phyloP scores from a whole-genome alignment of 2,329 filamentous ascomycete genomes.

The Talaromyces sp. region DNA sequence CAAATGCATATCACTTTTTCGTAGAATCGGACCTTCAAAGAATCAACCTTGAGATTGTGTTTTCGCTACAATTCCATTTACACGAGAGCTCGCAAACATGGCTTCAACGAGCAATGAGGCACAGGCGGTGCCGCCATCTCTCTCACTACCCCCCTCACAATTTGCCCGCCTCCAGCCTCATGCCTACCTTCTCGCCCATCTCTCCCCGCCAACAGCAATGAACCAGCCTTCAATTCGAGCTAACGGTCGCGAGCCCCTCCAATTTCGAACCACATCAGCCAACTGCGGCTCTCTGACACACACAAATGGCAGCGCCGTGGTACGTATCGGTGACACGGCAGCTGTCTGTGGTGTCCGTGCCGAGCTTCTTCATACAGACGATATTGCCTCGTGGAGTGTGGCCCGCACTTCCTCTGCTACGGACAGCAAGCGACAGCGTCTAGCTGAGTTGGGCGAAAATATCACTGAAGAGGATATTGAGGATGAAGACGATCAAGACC shows the following conservation, averaged over 20 bases:
- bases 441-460: conserved; percentile 23
- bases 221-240: conserved; percentile 67
- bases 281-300: conserved; percentile 86
- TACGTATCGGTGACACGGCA: conserved; percentile 85
- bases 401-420: conserved; percentile 37
- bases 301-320: conserved; percentile 84
- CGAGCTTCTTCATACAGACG: conserved; percentile 75
- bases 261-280: conserved; percentile 72
- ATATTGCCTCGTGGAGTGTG: conserved; percentile 64
- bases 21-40: neutral
- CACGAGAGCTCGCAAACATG: neutral
- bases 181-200: conserved; percentile 86
- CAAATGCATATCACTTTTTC: conserved; percentile 5
- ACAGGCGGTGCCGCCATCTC: conserved; percentile 43
- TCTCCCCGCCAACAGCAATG: conserved; percentile 61
- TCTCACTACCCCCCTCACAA: conserved; percentile 63
- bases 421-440: conserved; percentile 35
- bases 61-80: neutral
- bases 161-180: conserved; percentile 90
- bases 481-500: conserved; percentile 48
- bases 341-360: conserved; percentile 92
- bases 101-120: conserved; percentile 20
- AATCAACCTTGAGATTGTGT: neutral
- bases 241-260: conserved; percentile 73
- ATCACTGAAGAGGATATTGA: conserved; percentile 47